These are phyloP conservation scores for Leucaena leucocephala DNA, from an alignment of 306 rosid species.

Conservation along the genomic window DNA sequence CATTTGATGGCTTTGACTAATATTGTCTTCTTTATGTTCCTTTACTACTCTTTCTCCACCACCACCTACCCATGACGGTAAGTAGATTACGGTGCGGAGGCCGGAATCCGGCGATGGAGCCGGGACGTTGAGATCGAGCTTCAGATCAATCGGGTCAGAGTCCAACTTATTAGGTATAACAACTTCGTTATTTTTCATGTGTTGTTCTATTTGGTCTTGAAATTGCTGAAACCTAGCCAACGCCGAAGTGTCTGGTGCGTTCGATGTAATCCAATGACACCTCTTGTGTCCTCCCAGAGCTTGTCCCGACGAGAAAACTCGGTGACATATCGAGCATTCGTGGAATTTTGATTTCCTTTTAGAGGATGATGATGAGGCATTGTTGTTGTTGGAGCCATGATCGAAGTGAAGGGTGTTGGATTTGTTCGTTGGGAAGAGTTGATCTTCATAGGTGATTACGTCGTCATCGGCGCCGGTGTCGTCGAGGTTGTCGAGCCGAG, in stretches of 20 bases:
- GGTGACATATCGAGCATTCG: conserved; percentile 90
- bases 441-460: conserved; percentile 55
- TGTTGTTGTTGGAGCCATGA: conserved; percentile 31
- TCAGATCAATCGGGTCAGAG: conserved; percentile 60
- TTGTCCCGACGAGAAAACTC: conserved; percentile 88
- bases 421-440: conserved; percentile 52
- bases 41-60: conserved; percentile 28
- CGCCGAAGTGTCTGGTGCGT: conserved; percentile 56
- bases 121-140: conserved; percentile 83
- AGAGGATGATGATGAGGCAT: conserved; percentile 44
- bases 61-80: conserved; percentile 62
- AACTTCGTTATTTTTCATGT: conserved; percentile 42
- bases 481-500: conserved; percentile 57
- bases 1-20: conserved; percentile 11
- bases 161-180: conserved; percentile 52
- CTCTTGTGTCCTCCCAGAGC: conserved; percentile 94
- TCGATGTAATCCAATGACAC: conserved; percentile 95
- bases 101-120: conserved; percentile 46
- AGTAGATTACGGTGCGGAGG: conserved; percentile 55
- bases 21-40: not conserved
- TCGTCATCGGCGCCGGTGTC: conserved; percentile 60
- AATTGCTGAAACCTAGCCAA: conserved; percentile 72
- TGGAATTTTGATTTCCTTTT: conserved; percentile 80
- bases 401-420: conserved; percentile 49
- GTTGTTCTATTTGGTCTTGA: conserved; percentile 62